Base-by-base conservation (phyloP, 495 filamentous ascomycete genomes). In the Tricharina praecox region DNA sequence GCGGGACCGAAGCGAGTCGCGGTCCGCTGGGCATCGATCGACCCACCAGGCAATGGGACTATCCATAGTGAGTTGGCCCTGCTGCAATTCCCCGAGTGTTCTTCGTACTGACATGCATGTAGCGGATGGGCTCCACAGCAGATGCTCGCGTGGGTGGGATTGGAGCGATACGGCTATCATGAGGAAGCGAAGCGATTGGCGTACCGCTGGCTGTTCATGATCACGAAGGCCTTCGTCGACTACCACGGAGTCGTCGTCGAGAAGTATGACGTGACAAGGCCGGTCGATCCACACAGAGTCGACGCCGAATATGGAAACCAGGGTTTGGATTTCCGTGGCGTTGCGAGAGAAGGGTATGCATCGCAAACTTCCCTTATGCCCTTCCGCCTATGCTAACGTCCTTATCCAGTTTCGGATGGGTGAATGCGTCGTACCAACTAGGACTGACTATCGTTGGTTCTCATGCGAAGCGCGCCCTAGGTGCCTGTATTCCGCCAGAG, bases 291-390 rank as follows among this genome's bases (percentile, higher is more conserved):
- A 21, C 90, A 96, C 61, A 76, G 80, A 19, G 90, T 97, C 5
- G 81, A 85, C 60, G 90, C 90, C 48, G 90, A 97, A 64, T 97
- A 97, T 61, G 90, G 90, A 1, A 97, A 97, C 59, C 90, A 97
- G 62, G 90, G 90, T 1, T 63, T 77, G 18, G 82, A 93, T 55
- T 93, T 97, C 70, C 88, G 85, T 63, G 87, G 87, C 24, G 88
- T 88, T 47, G 81, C 86, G 9, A 81, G 79, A 52, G 92, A 96
- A 75, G 90, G 90, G 90, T 95, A 70, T 58, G 50, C 24, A n/a
- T n/a, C n/a, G n/a, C n/a, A 32, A 2, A 50, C 16, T 45, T 46
- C 5, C 1, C 11, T 11, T 23, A 3, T 13, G 16, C 19, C 23
- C 35, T 19, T 20, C 30, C 34, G 37, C 21, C 21, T 35, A 3